Percentiles rank a stretch among this genome's conserved stretches.
phyloP scores from a whole-genome alignment of 1,284 basidiomycete genomes.

The Anthracocystis panici-leucophaei region DNA sequence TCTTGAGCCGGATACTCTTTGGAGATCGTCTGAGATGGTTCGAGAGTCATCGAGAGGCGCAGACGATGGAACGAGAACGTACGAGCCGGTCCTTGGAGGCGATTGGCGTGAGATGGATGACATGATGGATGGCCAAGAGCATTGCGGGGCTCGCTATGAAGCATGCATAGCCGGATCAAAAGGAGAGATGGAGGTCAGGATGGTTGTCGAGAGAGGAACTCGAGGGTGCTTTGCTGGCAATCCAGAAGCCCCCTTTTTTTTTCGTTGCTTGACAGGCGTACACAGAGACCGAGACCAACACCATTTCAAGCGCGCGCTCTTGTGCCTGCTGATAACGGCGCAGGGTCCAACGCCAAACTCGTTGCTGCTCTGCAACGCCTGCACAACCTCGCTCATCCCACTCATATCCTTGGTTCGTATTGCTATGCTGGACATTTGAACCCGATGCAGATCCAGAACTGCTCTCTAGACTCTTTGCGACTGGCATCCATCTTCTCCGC shows the following conservation, averaged over 20 bases:
- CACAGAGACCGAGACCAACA: slow-evolving; percentile 20
- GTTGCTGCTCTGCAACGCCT: background rate
- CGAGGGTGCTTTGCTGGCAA: slow-evolving; percentile 14
- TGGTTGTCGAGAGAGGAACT: background rate
- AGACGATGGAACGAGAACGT: slow-evolving; percentile 44
- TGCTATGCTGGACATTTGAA: slow-evolving; percentile 25
- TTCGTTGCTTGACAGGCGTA: background rate
- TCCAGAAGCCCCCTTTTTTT: slow-evolving; percentile 14
- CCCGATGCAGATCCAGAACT: slow-evolving; percentile 62
- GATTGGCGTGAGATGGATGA: slow-evolving; percentile 22
- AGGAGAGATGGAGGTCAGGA: slow-evolving; percentile 2
- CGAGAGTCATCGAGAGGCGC: slow-evolving; percentile 9
- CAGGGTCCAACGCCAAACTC: slow-evolving; percentile 26
- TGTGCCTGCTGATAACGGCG: background rate
- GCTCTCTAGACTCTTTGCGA: slow-evolving; percentile 59
- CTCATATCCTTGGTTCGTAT: background rate
- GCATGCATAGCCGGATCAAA: slow-evolving; percentile 11
- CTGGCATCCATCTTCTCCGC: slow-evolving; percentile 62
- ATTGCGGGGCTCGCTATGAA: slow-evolving; percentile 10
- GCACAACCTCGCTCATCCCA: background rate
- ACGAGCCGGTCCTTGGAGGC: slow-evolving; percentile 35
- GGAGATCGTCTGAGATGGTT: background rate
- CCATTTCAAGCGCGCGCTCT: slow-evolving; percentile 3
- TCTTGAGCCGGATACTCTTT: background rate
- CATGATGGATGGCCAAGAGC: slow-evolving; percentile 12